phyloP scores from a whole-genome alignment of 2,329 filamentous ascomycete species.

The Fusarium protoensiforme region DNA sequence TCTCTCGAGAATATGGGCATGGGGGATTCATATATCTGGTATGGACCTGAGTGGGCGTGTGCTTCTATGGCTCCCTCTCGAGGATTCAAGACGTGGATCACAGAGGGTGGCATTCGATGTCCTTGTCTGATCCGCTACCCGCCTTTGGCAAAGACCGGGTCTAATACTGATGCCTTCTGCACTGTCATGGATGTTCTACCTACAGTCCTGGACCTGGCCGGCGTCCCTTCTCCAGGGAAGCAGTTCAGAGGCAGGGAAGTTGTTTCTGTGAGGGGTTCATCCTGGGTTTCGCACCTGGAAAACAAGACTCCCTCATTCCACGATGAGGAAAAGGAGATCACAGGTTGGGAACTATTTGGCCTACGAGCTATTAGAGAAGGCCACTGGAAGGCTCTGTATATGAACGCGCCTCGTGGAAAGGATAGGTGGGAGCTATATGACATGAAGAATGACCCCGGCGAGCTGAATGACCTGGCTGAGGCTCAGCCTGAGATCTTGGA shows the following conservation, averaged over 20 bases:
- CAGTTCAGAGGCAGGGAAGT: slow-evolving; percentile 58
- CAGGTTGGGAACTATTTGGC: slow-evolving; percentile 68
- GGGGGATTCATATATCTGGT: slow-evolving; percentile 70
- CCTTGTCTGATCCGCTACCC: slow-evolving; percentile 42
- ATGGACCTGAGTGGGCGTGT: slow-evolving; percentile 66
- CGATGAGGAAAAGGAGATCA: slow-evolving; percentile 60
- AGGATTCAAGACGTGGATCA: slow-evolving; percentile 49
- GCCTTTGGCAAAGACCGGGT: slow-evolving; percentile 43
- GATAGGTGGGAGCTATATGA: slow-evolving; percentile 29
- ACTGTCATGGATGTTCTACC: slow-evolving; percentile 64
- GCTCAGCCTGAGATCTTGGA: slow-evolving; percentile 10
- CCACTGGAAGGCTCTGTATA: slow-evolving; percentile 61
- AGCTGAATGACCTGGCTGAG: slow-evolving; percentile 17
- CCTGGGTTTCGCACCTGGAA: slow-evolving; percentile 30
- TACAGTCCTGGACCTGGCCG: slow-evolving; percentile 59
- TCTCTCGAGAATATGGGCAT: slow-evolving; percentile 65
- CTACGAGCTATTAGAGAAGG: slow-evolving; percentile 63
- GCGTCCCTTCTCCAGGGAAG: slow-evolving; percentile 49
- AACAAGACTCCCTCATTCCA: slow-evolving; percentile 52
- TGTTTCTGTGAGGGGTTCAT: slow-evolving; percentile 59
- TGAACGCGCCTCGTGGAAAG: slow-evolving; percentile 19
- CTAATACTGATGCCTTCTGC: slow-evolving; percentile 44
- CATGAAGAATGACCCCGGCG: slow-evolving; percentile 13
- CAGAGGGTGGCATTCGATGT: slow-evolving; percentile 43
- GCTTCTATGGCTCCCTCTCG: slow-evolving; percentile 51